A percentile compares a stretch with the other conserved stretches of the same genome.
Conservation (phyloP, 1,284 basidiomycete genomes). For the Ceratobasidium papillatum region DNA sequence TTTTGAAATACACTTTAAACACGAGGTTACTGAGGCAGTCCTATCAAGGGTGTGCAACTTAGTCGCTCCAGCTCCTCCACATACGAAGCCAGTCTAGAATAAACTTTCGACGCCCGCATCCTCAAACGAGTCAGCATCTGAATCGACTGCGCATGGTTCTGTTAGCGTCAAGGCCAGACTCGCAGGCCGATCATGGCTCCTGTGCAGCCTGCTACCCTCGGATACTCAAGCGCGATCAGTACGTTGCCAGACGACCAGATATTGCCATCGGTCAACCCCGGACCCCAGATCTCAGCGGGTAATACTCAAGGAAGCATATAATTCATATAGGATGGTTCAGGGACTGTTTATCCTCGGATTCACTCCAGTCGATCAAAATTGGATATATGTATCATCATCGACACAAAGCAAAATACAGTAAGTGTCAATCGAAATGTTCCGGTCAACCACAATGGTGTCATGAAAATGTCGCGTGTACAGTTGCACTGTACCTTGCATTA, state of each 20-base stretch:
- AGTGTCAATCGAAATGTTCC: not conserved
- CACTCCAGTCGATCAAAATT: conserved; percentile 1
- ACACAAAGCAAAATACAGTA: too few relatives aligned
- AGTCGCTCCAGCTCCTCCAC: not conserved
- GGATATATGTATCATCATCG: not conserved
- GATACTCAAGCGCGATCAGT: conserved; percentile 7
- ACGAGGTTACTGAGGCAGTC: conserved; percentile 4
- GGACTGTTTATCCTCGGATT: not conserved
- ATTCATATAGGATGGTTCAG: not conserved
- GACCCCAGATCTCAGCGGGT: not conserved
- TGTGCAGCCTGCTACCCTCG: not conserved
- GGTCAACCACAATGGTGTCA: too few relatives aligned
- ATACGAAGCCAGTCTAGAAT: conserved; percentile 1
- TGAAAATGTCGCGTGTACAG: too few relatives aligned
- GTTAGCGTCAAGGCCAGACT: not conserved
- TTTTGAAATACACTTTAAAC: conserved; percentile 16
- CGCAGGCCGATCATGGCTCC: not conserved
- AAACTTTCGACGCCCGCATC: not conserved
- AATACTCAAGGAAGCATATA: not conserved
- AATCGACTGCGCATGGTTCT: not conserved
- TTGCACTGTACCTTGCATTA: too few relatives aligned
- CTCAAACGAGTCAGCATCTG: conserved; percentile 9
- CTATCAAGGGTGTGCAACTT: conserved; percentile 3
- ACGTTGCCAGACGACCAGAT: not conserved
- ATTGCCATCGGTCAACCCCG: not conserved